phyloP scores from a whole-genome alignment of 1,284 basidiomycete genomes.

The Abortiporus biennis region DNA sequence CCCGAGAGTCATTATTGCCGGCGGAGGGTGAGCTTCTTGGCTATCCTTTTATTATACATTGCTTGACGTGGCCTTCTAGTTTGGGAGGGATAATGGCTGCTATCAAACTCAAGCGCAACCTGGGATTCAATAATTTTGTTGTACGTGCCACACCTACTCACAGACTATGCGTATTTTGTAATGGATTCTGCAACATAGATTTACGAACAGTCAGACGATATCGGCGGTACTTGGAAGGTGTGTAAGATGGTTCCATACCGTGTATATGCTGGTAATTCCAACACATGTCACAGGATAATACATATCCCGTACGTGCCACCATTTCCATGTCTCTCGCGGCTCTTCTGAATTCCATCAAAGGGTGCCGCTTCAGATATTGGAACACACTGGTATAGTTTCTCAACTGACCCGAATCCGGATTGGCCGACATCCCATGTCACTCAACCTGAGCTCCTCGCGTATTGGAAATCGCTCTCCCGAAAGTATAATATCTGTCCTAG shows the following conservation, averaged over 20 bases:
- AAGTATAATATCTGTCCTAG: conserved; percentile 19
- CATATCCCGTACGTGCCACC: conserved; percentile 1
- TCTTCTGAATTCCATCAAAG: conserved; percentile 9
- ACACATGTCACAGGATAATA: no score
- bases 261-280: neutral
- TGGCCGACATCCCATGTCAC: conserved; percentile 22
- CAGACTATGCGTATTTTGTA: no score
- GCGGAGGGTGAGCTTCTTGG: no score
- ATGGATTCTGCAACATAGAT: no score
- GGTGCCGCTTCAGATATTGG: conserved; percentile 22
- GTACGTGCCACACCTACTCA: no score
- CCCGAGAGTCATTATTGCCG: no score
- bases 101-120: conserved; percentile 2
- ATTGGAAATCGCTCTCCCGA: conserved; percentile 22
- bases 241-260: conserved; percentile 2
- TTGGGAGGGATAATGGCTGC: conserved; percentile 2
- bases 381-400: conserved; percentile 27
- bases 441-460: conserved; percentile 27
- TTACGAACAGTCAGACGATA: conserved; percentile 23
- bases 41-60: no score
- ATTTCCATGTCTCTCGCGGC: neutral
- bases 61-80: no score
- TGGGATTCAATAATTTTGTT: neutral
- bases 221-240: conserved; percentile 32
- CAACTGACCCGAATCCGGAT: conserved; percentile 24